These are phyloP conservation scores for Phoma sp. DNA, from an alignment of 2,329 filamentous ascomycete species.

Conservation along the genomic window DNA sequence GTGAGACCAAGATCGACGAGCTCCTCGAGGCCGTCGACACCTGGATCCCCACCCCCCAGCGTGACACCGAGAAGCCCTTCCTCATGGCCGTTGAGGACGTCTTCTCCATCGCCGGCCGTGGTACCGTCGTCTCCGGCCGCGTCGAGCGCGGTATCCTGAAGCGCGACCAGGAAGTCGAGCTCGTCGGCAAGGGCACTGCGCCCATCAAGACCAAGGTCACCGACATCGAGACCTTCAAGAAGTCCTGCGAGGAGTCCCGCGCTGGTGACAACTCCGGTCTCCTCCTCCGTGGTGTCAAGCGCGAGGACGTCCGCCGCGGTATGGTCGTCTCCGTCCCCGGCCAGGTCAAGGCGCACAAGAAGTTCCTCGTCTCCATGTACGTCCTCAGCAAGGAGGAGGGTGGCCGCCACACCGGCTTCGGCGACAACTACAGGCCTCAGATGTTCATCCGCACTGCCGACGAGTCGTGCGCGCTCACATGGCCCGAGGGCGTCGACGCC, in stretches of 20 bases:
- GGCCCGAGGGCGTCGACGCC: slow-evolving; percentile 81
- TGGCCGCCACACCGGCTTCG: slow-evolving; percentile 94
- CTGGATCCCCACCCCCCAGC: slow-evolving; percentile 95
- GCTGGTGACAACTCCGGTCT: slow-evolving; percentile 99
- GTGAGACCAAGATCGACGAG: slow-evolving; percentile 85
- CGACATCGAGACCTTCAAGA: slow-evolving; percentile 99
- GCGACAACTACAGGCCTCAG: slow-evolving; percentile 95
- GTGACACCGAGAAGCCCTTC: slow-evolving; percentile 97
- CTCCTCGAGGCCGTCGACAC: slow-evolving; percentile 86
- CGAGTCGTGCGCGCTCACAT: slow-evolving; percentile 76
- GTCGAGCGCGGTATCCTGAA: slow-evolving; percentile 95
- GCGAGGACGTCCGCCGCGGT: slow-evolving; percentile 91
- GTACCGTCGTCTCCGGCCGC: slow-evolving; percentile 94
- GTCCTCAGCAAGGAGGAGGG: slow-evolving; percentile 97
- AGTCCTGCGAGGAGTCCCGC: slow-evolving; percentile 94
- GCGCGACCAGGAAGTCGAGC: slow-evolving; percentile 92
- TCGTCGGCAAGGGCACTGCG: slow-evolving; percentile 82
- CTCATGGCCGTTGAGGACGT: slow-evolving; percentile 90
- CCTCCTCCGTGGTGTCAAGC: slow-evolving; percentile 91
- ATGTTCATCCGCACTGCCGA: slow-evolving; percentile 92
- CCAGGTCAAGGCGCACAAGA: slow-evolving; percentile 81
- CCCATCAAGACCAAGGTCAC: slow-evolving; percentile 99
- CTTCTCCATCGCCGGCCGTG: slow-evolving; percentile 73
- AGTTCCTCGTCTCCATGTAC: slow-evolving; percentile 96
- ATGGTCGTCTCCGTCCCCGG: slow-evolving; percentile 92